Conservation (phyloP, 2,329 filamentous ascomycete species). For the Sporothrix brunneoviolacea region DNA sequence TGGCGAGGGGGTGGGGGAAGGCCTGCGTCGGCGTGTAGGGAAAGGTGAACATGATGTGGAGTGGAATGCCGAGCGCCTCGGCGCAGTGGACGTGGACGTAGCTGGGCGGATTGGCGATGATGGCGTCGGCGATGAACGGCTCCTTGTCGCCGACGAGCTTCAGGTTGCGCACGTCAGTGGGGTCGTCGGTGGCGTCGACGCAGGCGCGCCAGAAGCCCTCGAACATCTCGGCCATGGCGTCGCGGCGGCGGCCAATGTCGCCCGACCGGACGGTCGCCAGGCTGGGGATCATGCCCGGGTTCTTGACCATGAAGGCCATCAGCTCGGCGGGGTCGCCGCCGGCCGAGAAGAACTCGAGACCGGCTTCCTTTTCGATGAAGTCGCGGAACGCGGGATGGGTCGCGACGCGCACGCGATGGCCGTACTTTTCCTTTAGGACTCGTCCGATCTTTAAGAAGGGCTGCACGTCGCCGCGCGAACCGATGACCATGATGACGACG, state of each 20-base stretch:
- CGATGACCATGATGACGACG: slow-evolving; percentile 79
- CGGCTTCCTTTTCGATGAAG: slow-evolving; percentile 65
- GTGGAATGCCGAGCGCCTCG: slow-evolving; percentile 67
- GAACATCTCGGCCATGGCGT: slow-evolving; percentile 75
- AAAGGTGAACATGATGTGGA: slow-evolving; percentile 86
- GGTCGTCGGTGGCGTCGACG: slow-evolving; percentile 65
- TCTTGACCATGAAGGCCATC: slow-evolving; percentile 87
- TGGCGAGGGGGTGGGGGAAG: slow-evolving; percentile 73
- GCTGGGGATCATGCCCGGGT: slow-evolving; percentile 69
- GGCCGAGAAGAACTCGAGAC: slow-evolving; percentile 73
- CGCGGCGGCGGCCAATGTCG: slow-evolving; percentile 61
- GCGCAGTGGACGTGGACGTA: slow-evolving; percentile 77
- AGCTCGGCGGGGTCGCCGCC: slow-evolving; percentile 74
- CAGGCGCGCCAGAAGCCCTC: slow-evolving; percentile 76
- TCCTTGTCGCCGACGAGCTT: slow-evolving; percentile 58
- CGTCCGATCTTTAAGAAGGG: slow-evolving; percentile 72
- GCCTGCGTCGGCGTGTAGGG: slow-evolving; percentile 69
- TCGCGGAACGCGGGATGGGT: slow-evolving; percentile 72
- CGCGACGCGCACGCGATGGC: slow-evolving; percentile 69
- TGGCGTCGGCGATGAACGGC: slow-evolving; percentile 67
- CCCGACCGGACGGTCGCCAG: slow-evolving; percentile 66
- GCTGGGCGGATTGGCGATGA: slow-evolving; percentile 75
- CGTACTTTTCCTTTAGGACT: slow-evolving; percentile 62
- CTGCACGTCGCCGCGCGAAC: slow-evolving; percentile 72
- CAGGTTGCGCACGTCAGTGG: slow-evolving; percentile 51